Evolutionary conservation across 2,329 filamentous ascomycete genomes (phyloP).

Genomic region (Scorias spongiosa): DNA sequence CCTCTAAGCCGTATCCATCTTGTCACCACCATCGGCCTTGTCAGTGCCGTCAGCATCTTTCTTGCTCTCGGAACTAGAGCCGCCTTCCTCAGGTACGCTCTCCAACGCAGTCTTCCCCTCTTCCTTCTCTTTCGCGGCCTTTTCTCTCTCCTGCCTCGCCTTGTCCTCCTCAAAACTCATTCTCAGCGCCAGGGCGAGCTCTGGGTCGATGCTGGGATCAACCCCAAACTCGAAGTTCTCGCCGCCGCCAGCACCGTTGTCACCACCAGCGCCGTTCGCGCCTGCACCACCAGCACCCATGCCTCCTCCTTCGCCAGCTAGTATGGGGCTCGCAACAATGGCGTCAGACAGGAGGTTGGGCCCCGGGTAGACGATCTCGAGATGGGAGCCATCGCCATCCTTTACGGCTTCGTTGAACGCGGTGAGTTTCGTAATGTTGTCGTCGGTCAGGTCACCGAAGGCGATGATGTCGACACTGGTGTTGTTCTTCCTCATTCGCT

Average conservation of each 20-base stretch:
- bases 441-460: constrained; percentile 85
- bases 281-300: constrained; percentile 37
- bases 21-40: constrained; percentile 13
- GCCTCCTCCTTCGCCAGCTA: constrained; percentile 62
- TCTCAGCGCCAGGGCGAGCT: constrained; percentile 80
- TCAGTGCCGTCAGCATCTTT: constrained; percentile 8
- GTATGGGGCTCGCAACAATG: constrained; percentile 74
- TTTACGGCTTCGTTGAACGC: constrained; percentile 91
- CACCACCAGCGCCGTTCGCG: constrained; percentile 23
- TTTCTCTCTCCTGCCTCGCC: constrained; percentile 76
- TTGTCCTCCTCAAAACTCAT: constrained; percentile 99
- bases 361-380: constrained; percentile 81
- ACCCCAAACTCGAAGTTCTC: constrained; percentile 75
- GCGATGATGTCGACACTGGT: constrained; percentile 88
- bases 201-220: constrained; percentile 81
- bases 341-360: constrained; percentile 86
- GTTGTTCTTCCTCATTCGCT: constrained; percentile 98
- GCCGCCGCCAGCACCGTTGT: constrained; percentile 39
- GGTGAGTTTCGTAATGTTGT: constrained; percentile 76
- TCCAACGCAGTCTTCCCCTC: constrained; percentile 64
- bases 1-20: constrained; percentile 18
- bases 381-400: constrained; percentile 75
- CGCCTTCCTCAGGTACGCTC: constrained; percentile 53
- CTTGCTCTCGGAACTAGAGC: constrained; percentile 7
- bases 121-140: constrained; percentile 51